Evolutionary conservation across 805 yeast species (phyloP).

Genomic region (Cyberlindnera euphorbiae): DNA sequence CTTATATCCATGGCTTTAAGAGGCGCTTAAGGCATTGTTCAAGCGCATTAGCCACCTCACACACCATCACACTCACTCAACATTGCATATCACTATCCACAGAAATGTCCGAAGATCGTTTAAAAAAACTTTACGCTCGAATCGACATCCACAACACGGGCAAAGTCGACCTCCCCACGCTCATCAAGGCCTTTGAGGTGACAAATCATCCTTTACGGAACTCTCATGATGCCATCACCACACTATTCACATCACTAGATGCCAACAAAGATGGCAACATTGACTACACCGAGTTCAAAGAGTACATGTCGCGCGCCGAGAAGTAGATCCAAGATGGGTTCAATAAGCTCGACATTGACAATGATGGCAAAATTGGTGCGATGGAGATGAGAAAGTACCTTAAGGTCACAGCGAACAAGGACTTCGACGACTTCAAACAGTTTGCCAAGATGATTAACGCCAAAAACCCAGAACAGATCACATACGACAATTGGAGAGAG

Average conservation of each 20-base stretch:
- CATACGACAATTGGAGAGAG: constrained; percentile 83
- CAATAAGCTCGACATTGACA: constrained; percentile 58
- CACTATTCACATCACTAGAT: constrained; percentile 57
- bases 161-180: constrained; percentile 31
- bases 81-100: background rate
- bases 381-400: constrained; percentile 67
- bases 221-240: constrained; percentile 52
- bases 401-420: constrained; percentile 44
- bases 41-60: background rate
- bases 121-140: constrained; percentile 32
- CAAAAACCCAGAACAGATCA: constrained; percentile 56
- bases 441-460: constrained; percentile 48
- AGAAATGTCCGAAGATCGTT: constrained; percentile 1
- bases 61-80: background rate
- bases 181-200: constrained; percentile 35
- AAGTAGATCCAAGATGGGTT: constrained; percentile 67
- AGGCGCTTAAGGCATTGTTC: background rate
- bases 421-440: constrained; percentile 43
- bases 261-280: constrained; percentile 49
- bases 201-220: constrained; percentile 60
- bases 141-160: constrained; percentile 40
- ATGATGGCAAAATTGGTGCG: constrained; percentile 65
- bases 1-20: no score
- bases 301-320: constrained; percentile 64
- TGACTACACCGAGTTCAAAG: constrained; percentile 62